These are phyloP conservation scores for Trichosanthes cucumerina DNA, from an alignment of 306 rosid genomes.

Conservation along the genomic window DNA sequence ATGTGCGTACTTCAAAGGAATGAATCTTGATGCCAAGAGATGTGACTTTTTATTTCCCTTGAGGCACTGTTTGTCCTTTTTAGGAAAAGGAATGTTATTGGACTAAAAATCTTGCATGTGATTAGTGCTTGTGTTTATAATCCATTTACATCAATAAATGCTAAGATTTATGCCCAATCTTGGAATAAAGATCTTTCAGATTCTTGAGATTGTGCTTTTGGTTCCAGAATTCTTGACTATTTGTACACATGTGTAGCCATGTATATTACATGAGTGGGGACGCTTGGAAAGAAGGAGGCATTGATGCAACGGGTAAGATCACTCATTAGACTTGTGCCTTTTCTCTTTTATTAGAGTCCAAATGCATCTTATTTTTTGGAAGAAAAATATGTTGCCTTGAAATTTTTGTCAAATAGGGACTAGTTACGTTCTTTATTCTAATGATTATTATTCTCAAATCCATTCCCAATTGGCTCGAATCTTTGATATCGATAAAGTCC, in stretches of 20 bases:
- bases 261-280: conserved; percentile 98
- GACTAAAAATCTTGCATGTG: neutral
- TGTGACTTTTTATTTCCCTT: neutral
- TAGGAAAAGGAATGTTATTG: neutral
- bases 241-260: conserved; percentile 48
- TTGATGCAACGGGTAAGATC: conserved; percentile 89
- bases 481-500: neutral
- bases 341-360: neutral
- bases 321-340: neutral
- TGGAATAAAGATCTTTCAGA: neutral
- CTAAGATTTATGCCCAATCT: neutral
- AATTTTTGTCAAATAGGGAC: neutral
- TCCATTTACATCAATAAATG: neutral
- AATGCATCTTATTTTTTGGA: neutral
- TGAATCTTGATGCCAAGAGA: neutral
- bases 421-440: neutral
- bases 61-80: neutral
- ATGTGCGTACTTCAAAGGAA: neutral
- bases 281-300: conserved; percentile 99
- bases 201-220: neutral
- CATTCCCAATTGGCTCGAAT: neutral
- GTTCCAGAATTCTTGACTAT: conserved; percentile 18
- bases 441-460: neutral
- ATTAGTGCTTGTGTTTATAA: neutral
- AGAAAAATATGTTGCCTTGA: neutral